phyloP scores from a whole-genome alignment of 768 basidiomycete genomes.

The Termitomyces sp. region DNA sequence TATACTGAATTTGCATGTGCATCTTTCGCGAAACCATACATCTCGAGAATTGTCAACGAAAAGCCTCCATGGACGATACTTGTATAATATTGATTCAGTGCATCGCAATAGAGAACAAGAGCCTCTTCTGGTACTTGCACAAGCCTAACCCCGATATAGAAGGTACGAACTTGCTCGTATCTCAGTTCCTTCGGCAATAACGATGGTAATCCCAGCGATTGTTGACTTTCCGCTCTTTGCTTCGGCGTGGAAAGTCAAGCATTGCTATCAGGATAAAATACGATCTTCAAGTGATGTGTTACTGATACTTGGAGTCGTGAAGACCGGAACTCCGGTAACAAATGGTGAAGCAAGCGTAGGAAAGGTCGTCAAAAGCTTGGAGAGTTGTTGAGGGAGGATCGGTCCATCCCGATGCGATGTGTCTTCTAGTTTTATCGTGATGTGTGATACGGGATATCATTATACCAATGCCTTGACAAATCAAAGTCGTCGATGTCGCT shows the following conservation, averaged over 20 bases:
- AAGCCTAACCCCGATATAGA: not conserved
- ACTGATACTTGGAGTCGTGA: slow-evolving; percentile 59
- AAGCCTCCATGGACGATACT: slow-evolving; percentile 18
- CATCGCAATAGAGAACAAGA: slow-evolving; percentile 28
- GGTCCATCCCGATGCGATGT: slow-evolving; percentile 43
- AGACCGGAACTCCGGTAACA: slow-evolving; percentile 49
- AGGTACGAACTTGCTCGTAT: not conserved
- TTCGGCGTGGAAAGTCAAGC: slow-evolving; percentile 43
- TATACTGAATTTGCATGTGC: slow-evolving; percentile 36
- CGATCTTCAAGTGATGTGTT: slow-evolving; percentile 35
- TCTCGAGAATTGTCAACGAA: slow-evolving; percentile 34
- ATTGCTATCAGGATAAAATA: slow-evolving; percentile 35
- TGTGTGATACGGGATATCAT: not conserved
- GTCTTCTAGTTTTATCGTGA: slow-evolving; percentile 27
- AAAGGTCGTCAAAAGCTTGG: slow-evolving; percentile 32
- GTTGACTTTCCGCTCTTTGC: slow-evolving; percentile 35
- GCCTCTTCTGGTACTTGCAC: slow-evolving; percentile 22
- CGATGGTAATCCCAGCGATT: not conserved
- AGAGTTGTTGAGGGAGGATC: slow-evolving; percentile 33
- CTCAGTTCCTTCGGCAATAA: not conserved
- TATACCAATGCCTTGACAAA: not conserved
- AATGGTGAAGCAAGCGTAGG: slow-evolving; percentile 40
- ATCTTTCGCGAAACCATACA: slow-evolving; percentile 33
- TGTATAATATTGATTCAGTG: not conserved
- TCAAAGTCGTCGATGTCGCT: not conserved